Percentiles rank a stretch among this genome's conserved stretches.
Conservation (phyloP, 768 basidiomycete species). For the Pisolithus orientalis region DNA sequence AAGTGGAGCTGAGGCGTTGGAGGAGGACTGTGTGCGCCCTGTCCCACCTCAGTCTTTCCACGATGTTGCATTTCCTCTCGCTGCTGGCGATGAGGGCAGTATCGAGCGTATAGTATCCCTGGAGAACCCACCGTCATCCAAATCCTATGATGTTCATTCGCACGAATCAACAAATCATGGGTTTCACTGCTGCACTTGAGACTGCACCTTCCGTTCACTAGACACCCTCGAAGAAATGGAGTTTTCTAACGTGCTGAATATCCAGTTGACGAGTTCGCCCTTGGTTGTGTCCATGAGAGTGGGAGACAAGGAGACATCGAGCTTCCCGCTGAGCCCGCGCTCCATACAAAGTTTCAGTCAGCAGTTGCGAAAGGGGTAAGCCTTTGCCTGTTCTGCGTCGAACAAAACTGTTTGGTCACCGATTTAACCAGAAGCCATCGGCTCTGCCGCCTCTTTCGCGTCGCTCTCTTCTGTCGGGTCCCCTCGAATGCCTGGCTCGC, state of each 20-base stretch:
- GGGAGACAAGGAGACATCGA: conserved; percentile 47
- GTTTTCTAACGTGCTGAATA: conserved; percentile 82
- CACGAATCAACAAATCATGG: conserved; percentile 34
- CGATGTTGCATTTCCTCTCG: conserved; percentile 44
- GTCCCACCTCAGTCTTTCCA: conserved; percentile 69
- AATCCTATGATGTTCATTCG: conserved; percentile 27
- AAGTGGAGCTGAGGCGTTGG: conserved; percentile 50
- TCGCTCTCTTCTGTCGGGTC: conserved; percentile 74
- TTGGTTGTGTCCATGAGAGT: conserved; percentile 46
- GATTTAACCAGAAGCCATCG: conserved; percentile 69
- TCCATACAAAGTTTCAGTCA: conserved; percentile 57
- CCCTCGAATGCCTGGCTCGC: conserved; percentile 42
- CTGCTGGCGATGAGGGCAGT: conserved; percentile 39
- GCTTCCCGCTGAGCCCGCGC: conserved; percentile 61
- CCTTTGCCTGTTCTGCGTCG: conserved; percentile 35
- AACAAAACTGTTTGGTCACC: conserved; percentile 58
- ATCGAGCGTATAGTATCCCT: conserved; percentile 43
- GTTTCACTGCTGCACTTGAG: conserved; percentile 36
- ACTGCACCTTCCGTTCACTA: conserved; percentile 47
- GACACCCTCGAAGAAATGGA: conserved; percentile 96
- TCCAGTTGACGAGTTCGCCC: conserved; percentile 64
- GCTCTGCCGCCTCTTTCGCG: conserved; percentile 67
- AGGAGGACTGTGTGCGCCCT: conserved; percentile 74
- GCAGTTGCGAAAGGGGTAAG: conserved; percentile 60
- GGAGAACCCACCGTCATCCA: conserved; percentile 41